Evolutionary conservation across 2,329 filamentous ascomycete genomes (phyloP), one percentile per base, ranked within the genome.

Genomic region (Ophiostoma australiae): DNA sequence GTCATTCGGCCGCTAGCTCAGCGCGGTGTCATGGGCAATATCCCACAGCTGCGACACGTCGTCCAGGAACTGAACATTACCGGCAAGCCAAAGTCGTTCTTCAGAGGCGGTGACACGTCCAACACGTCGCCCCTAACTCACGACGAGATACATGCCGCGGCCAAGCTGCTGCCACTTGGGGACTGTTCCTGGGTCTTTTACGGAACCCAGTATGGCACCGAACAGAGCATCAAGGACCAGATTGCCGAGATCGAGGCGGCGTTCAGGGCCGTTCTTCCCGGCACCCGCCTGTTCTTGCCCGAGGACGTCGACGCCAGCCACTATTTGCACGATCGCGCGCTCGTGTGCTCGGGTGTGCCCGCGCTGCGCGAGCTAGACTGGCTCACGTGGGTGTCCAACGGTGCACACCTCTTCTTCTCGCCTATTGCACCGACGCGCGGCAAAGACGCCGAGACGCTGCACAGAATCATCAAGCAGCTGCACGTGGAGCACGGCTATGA

Each of bases 381-480:
- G 79, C 76, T 80, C 23, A 82, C 84, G 75, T 87, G 84, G 84
- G 76, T 82, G 8, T 83, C 84, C 3, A 86, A 86, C 74, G 84
- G 81, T 7, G 78, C 79, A 1, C 82, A 83, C 72, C 76, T 83
- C 13, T 80, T 83, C 78, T 87, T 86, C 78, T 82, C 80, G 5
- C 84, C 85, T 0, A 86, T 87, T 72, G 80, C 81, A 7, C 82
- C 82, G 39, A 82, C 85, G 1, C 79, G 79, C 1, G 84, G 82
- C 2, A 77, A 79, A 13, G 84, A 86, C 71, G 84, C 82, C 1
- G 78, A 79, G 63, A 75, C 78, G 1, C 80, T 84, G 71, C 83
- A 84, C 75, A 73, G 79, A 5, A 74, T 84, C 35, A 83, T 78
- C 67, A 73, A 69, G 13, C 78, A 75, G 4, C 76, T 80, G 37